Conservation (phyloP, 2,329 filamentous ascomycete species). For the Dothideomycetes sp. region DNA sequence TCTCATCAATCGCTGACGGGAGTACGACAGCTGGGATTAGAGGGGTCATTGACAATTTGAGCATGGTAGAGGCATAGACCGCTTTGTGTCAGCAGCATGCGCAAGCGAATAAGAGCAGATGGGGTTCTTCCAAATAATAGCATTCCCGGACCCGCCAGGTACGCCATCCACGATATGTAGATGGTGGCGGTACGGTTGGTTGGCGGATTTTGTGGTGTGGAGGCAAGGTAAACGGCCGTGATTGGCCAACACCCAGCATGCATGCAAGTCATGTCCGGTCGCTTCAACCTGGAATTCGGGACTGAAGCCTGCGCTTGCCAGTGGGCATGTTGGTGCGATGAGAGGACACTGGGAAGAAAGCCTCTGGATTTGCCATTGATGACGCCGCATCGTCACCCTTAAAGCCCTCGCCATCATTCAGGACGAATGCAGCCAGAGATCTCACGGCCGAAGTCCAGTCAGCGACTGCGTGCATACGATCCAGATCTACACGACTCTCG, state of each 20-base stretch:
- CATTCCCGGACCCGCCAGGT: constrained; percentile 12
- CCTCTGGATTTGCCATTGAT: constrained; percentile 12
- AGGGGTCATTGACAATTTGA: constrained; percentile 7
- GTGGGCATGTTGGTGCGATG: constrained; percentile 16
- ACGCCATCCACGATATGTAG: constrained; percentile 12
- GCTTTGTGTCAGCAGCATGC: constrained; percentile 12
- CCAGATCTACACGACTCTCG: constrained; percentile 61
- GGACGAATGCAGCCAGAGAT: constrained; percentile 59
- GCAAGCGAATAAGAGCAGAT: constrained; percentile 11
- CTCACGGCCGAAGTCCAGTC: constrained; percentile 64
- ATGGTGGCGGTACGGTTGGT: constrained; percentile 6
- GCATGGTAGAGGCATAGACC: constrained; percentile 10
- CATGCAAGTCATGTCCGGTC: constrained; percentile 12
- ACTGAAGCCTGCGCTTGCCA: constrained; percentile 23
- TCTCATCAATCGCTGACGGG: constrained; percentile 13
- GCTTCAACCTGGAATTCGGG: constrained; percentile 21
- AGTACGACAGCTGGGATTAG: constrained; percentile 5
- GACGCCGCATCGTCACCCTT: constrained; percentile 34
- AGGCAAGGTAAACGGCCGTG: constrained; percentile 7
- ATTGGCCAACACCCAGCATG: constrained; percentile 11
- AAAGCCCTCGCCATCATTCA: constrained; percentile 71
- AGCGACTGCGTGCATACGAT: constrained; percentile 63
- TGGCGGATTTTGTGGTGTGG: constrained; percentile 6
- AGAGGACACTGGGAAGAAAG: constrained; percentile 8
- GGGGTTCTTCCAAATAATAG: constrained; percentile 11